Conservation (phyloP, 1,284 basidiomycete species). For the Boletellus sp. region DNA sequence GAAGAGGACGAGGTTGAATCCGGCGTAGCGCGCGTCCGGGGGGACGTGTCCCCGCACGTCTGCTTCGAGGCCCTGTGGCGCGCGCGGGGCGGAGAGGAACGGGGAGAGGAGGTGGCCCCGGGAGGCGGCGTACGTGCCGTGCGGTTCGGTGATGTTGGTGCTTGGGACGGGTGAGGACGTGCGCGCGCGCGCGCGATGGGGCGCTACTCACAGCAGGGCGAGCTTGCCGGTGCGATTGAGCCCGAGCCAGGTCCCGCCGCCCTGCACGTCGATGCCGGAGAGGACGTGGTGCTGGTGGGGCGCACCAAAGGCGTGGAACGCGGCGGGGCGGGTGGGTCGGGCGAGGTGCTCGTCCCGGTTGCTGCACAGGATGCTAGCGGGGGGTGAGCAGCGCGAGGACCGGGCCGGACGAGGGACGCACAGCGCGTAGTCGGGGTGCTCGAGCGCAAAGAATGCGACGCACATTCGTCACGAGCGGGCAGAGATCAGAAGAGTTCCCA, state of each 20-base stretch:
- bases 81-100: conserved; percentile 43
- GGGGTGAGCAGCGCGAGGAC: neutral
- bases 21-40: conserved; percentile 55
- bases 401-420: conserved; percentile 39
- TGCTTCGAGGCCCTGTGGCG: conserved; percentile 28
- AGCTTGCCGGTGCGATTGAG: conserved; percentile 59
- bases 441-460: conserved; percentile 70
- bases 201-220: conserved; percentile 60
- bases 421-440: conserved; percentile 74
- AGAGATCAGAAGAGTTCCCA: neutral
- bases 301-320: conserved; percentile 54
- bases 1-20: conserved; percentile 74
- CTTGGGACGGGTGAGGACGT: conserved; percentile 34
- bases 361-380: conserved; percentile 60
- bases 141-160: conserved; percentile 76
- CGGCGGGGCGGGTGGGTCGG: conserved; percentile 61
- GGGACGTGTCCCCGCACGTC: conserved; percentile 44
- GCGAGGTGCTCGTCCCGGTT: conserved; percentile 74
- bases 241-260: conserved; percentile 79
- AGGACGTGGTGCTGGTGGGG: conserved; percentile 43
- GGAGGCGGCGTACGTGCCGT: conserved; percentile 46
- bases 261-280: conserved; percentile 67
- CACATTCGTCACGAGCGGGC: conserved; percentile 52
- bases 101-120: conserved; percentile 64
- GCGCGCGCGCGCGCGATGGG: neutral